Conservation (phyloP, 805 yeast species). For the Wickerhamomyces silvicola region DNA sequence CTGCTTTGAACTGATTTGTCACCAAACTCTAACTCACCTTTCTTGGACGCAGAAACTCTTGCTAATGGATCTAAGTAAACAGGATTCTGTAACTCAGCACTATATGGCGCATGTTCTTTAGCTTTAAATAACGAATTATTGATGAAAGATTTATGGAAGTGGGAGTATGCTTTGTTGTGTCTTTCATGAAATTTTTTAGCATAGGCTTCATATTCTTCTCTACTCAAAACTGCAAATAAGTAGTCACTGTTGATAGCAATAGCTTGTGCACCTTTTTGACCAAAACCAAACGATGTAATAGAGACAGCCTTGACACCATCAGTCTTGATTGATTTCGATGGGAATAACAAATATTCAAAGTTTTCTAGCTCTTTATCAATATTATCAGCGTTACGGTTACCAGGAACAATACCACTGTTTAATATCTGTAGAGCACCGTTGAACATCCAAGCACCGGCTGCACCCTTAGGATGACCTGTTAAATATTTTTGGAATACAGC, state of each 20-base stretch:
- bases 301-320: slow-evolving; percentile 98
- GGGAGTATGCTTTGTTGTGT: slow-evolving; percentile 85
- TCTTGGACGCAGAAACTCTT: slow-evolving; percentile 33
- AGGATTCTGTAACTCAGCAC: slow-evolving; percentile 77
- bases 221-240: slow-evolving; percentile 76
- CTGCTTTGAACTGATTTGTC: slow-evolving; percentile 44
- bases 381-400: slow-evolving; percentile 98
- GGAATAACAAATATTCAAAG: slow-evolving; percentile 85
- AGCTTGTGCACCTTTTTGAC: slow-evolving; percentile 99
- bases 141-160: slow-evolving; percentile 92
- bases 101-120: slow-evolving; percentile 90
- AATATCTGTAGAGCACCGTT: slow-evolving; percentile 95
- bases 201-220: slow-evolving; percentile 65
- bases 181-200: slow-evolving; percentile 65
- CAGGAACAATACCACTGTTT: slow-evolving; percentile 92
- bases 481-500: slow-evolving; percentile 99
- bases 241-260: slow-evolving; percentile 89
- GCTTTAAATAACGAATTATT: slow-evolving; percentile 87
- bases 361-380: slow-evolving; percentile 78
- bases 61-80: slow-evolving; percentile 97
- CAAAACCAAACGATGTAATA: slow-evolving; percentile 96
- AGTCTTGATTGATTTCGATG: slow-evolving; percentile 88
- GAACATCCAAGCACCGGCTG: slow-evolving; percentile 99
- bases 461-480: slow-evolving; percentile 99
- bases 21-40: slow-evolving; percentile 41